A percentile compares a stretch with the other conserved stretches of the same genome.
Evolutionary conservation across 2,329 filamentous ascomycete genomes (phyloP).

Genomic region (Rutstroemia sp.): DNA sequence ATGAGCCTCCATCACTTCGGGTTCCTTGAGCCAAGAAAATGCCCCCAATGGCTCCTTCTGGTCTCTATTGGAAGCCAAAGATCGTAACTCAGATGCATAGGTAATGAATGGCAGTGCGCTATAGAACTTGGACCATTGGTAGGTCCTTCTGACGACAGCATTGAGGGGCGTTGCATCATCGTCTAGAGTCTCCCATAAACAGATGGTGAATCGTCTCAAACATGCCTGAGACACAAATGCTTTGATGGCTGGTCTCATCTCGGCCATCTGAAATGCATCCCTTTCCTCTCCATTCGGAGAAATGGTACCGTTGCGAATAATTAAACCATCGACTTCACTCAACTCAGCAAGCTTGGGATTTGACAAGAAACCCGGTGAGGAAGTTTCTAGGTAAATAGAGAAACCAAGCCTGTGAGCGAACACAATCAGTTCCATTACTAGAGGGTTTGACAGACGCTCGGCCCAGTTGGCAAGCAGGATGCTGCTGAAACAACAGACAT

Average conservation of each 20-base stretch:
- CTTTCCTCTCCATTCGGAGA: constrained; percentile 33
- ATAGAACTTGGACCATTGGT: constrained; percentile 21
- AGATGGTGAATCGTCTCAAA: constrained; percentile 21
- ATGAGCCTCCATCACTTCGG: constrained; percentile 24
- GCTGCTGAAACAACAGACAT: constrained; percentile 16
- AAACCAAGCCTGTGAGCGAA: constrained; percentile 22
- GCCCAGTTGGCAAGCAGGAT: constrained; percentile 20
- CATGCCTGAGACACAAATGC: constrained; percentile 19
- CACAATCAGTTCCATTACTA: constrained; percentile 19
- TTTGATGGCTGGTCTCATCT: constrained; percentile 19
- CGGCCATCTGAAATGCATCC: constrained; percentile 36
- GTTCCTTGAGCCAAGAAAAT: constrained; percentile 25
- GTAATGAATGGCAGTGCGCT: constrained; percentile 17
- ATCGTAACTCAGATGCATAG: constrained; percentile 10
- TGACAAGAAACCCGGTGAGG: constrained; percentile 17
- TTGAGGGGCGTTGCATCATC: constrained; percentile 20
- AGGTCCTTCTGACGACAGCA: constrained; percentile 24
- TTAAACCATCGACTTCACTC: constrained; percentile 30
- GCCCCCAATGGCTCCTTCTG: constrained; percentile 21
- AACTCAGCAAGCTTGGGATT: constrained; percentile 14
- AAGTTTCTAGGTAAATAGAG: constrained; percentile 20
- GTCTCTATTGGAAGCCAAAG: neutral
- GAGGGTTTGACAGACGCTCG: constrained; percentile 5
- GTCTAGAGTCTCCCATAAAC: constrained; percentile 26
- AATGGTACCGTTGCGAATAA: constrained; percentile 38